A percentile compares a stretch with the other conserved stretches of the same genome.
These are phyloP conservation scores for Solanum hybrid DNA, from an alignment of 305 asterid species.

Conservation along the genomic window DNA sequence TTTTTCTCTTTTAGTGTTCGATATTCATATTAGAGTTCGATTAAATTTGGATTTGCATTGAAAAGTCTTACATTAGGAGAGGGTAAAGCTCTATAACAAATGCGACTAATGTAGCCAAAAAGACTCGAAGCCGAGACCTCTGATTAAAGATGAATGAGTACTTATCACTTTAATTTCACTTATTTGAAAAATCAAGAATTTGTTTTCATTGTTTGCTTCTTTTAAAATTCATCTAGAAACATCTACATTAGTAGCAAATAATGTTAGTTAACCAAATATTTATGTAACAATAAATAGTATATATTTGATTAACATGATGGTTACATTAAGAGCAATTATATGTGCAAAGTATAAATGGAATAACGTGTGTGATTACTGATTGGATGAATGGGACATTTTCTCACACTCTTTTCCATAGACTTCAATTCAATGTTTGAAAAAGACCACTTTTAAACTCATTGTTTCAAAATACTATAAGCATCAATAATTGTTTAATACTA, in stretches of 20 bases:
- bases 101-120: too few relatives aligned
- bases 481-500: background rate
- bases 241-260: background rate
- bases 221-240: background rate
- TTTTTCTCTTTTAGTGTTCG: background rate
- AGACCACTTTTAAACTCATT: background rate
- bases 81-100: background rate
- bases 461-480: background rate
- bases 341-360: background rate
- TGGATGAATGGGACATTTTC: background rate
- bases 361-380: background rate
- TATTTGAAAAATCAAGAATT: background rate
- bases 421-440: background rate
- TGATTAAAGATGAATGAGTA: background rate
- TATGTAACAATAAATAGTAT: background rate
- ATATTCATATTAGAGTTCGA: background rate
- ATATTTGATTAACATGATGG: background rate
- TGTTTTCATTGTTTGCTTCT: background rate
- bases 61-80: too few relatives aligned
- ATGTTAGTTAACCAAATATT: background rate
- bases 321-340: background rate
- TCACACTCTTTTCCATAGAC: background rate
- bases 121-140: rapidly evolving
- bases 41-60: too few relatives aligned
- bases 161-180: background rate